Conservation (phyloP, 768 basidiomycete species). For the Lactifluus hygrophoroides region DNA sequence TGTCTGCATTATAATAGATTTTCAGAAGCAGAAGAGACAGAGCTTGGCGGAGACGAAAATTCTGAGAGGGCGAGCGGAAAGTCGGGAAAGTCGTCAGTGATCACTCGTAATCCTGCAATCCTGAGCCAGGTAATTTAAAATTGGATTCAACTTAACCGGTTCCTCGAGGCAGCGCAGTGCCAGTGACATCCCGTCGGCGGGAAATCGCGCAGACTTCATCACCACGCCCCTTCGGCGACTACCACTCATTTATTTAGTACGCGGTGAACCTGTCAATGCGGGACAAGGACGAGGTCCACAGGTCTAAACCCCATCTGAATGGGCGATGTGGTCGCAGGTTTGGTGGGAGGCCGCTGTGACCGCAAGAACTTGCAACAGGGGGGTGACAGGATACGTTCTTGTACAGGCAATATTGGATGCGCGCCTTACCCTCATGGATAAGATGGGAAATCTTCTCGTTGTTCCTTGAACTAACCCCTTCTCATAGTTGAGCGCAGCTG, state of each 20-base stretch:
- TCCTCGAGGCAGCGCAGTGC: background rate
- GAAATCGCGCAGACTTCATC: background rate
- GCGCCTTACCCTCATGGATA: background rate
- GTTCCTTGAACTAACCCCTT: background rate
- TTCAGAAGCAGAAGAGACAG: too few species aligned
- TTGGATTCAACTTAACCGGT: constrained; percentile 2
- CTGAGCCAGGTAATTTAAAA: constrained; percentile 3
- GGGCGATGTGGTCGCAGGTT: background rate
- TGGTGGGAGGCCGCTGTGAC: background rate
- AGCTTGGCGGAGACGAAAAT: too few species aligned
- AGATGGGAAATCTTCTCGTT: background rate
- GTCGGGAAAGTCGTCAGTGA: background rate
- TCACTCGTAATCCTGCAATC: background rate
- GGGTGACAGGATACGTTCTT: background rate
- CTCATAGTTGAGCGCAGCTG: background rate
- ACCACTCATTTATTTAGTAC: background rate
- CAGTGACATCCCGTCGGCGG: background rate
- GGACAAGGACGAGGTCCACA: background rate
- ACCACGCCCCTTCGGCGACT: background rate
- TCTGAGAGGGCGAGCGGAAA: background rate
- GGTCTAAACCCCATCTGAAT: background rate
- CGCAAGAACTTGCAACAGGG: background rate
- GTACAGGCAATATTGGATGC: background rate
- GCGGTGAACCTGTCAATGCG: background rate
- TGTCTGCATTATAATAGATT: too few species aligned